These are phyloP conservation scores for Petunia hybrid DNA, from an alignment of 305 asterid species.

Conservation along the genomic window DNA sequence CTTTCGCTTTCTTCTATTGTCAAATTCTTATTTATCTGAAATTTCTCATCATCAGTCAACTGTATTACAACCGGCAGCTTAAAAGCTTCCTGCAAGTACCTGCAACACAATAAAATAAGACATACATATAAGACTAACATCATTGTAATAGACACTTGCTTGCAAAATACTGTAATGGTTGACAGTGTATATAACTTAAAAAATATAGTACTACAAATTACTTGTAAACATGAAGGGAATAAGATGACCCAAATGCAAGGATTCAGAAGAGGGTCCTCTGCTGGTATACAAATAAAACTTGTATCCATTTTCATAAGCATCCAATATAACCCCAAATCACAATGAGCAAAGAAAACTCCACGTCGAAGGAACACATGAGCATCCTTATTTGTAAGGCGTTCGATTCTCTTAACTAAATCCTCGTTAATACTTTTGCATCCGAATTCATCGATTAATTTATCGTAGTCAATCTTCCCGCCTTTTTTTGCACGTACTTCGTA, in stretches of 20 bases:
- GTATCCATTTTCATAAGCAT: constrained; percentile 84
- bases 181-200: no score
- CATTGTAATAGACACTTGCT: no score
- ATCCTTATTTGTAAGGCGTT: constrained; percentile 59
- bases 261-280: constrained; percentile 97
- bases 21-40: constrained; percentile 85
- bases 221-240: constrained; percentile 95
- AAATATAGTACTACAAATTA: no score
- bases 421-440: constrained; percentile 92
- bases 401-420: constrained; percentile 70
- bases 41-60: constrained; percentile 96
- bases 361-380: constrained; percentile 96
- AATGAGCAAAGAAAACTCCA: constrained; percentile 93
- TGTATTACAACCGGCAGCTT: constrained; percentile 96
- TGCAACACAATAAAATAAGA: constrained; percentile 31
- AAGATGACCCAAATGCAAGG: constrained; percentile 96
- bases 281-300: constrained; percentile 92
- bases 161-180: no score
- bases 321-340: constrained; percentile 78
- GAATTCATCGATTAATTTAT: constrained; percentile 80
- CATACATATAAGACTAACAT: no score
- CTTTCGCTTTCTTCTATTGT: constrained; percentile 91
- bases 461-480: constrained; percentile 93
- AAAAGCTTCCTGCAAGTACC: constrained; percentile 95
- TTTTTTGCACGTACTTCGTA: constrained; percentile 87